phyloP scores from a whole-genome alignment of 495 filamentous ascomycete species.

The Pyrenopolyporus hunteri region DNA sequence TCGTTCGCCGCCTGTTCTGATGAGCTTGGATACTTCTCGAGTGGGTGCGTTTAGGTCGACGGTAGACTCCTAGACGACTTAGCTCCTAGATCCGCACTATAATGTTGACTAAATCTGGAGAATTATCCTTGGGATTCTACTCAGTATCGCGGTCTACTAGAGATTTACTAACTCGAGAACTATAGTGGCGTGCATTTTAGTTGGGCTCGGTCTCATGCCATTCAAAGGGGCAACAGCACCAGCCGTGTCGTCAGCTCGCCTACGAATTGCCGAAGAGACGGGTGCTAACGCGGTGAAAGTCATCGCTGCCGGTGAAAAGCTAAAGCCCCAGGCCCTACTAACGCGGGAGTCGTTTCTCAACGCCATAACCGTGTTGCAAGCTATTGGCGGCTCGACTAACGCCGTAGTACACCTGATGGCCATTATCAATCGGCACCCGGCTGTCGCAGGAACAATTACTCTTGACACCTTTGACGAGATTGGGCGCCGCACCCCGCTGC shows the following conservation, averaged over 20 bases:
- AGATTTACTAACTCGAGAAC: not conserved
- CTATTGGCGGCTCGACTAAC: conserved; percentile 73
- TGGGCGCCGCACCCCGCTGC: conserved; percentile 62
- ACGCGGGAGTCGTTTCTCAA: conserved; percentile 68
- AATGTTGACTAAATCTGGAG: too few species aligned
- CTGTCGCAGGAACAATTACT: conserved; percentile 59
- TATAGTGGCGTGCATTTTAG: conserved; percentile 65
- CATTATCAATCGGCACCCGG: conserved; percentile 65
- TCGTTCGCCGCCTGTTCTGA: too few species aligned
- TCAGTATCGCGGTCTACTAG: conserved; percentile 61
- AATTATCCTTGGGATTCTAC: conserved; percentile 71
- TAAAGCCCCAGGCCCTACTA: conserved; percentile 62
- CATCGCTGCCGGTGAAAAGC: conserved; percentile 43
- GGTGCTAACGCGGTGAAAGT: conserved; percentile 61
- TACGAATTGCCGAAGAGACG: conserved; percentile 68
- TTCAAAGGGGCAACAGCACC: conserved; percentile 65
- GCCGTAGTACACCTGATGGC: conserved; percentile 71
- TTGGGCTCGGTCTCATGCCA: conserved; percentile 68
- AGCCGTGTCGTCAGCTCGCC: conserved; percentile 67
- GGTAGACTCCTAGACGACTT: conserved; percentile 72
- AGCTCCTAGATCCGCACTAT: conserved; percentile 68
- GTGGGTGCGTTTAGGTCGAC: conserved; percentile 64
- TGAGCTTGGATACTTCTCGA: too few species aligned
- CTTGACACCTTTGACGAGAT: conserved; percentile 65
- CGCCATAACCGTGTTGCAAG: conserved; percentile 71